These are phyloP conservation scores for Westerdykella ornata DNA, from an alignment of 2,329 filamentous ascomycete species.

Conservation along the genomic window DNA sequence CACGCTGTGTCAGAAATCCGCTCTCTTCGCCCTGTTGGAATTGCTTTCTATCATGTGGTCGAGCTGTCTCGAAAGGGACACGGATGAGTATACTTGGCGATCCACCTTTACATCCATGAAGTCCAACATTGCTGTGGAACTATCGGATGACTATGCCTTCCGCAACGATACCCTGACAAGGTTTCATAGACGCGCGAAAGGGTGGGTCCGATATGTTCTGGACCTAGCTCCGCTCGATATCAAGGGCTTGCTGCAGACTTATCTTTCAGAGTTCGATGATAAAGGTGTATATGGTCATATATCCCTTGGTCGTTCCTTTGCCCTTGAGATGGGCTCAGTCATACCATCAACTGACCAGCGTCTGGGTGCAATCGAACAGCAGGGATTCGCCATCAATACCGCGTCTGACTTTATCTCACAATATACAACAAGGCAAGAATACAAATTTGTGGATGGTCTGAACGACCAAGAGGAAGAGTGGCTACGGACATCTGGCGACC, in stretches of 20 bases:
- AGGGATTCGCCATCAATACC: conserved; percentile 73
- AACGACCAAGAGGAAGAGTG: conserved; percentile 59
- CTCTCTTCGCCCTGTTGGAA: conserved; percentile 87
- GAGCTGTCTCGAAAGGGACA: conserved; percentile 88
- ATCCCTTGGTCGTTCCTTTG: conserved; percentile 87
- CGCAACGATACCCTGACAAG: conserved; percentile 71
- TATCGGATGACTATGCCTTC: conserved; percentile 89
- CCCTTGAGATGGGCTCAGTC: conserved; percentile 80
- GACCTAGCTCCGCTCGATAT: conserved; percentile 85
- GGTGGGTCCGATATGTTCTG: conserved; percentile 75
- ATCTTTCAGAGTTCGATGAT: conserved; percentile 90
- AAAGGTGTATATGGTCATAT: conserved; percentile 87
- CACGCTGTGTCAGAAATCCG: conserved; percentile 79
- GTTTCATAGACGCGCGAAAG: conserved; percentile 68
- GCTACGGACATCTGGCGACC: conserved; percentile 43
- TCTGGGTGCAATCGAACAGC: conserved; percentile 71
- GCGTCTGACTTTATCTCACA: conserved; percentile 95
- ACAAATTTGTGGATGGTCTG: conserved; percentile 74
- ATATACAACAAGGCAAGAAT: conserved; percentile 94
- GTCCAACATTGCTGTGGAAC: conserved; percentile 72
- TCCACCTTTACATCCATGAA: conserved; percentile 71
- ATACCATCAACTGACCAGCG: conserved; percentile 83
- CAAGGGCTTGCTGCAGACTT: conserved; percentile 88
- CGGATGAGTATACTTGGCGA: conserved; percentile 84
- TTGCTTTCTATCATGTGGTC: conserved; percentile 91